Percentiles rank a stretch among this genome's conserved stretches.
These are phyloP conservation scores for Backusella liffmaniae DNA, from an alignment of 192 early-diverging fungal species.

Conservation along the genomic window DNA sequence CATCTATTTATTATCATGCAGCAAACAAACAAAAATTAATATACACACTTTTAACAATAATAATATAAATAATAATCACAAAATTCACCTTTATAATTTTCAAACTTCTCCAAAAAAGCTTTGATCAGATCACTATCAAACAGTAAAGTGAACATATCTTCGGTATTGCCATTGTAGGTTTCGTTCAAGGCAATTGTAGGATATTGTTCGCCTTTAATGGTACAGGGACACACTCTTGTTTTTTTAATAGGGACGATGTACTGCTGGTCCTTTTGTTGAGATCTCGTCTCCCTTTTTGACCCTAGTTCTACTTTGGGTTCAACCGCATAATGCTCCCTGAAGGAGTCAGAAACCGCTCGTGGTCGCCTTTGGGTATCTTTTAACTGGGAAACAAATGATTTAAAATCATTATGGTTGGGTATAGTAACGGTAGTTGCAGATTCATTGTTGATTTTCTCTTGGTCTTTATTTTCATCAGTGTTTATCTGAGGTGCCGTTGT, in stretches of 20 bases:
- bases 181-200: slow-evolving; percentile 40
- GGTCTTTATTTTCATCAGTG: not conserved
- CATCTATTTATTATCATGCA: slow-evolving; percentile 18
- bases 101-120: slow-evolving; percentile 40
- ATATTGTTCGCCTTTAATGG: slow-evolving; percentile 44
- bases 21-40: slow-evolving; percentile 10
- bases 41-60: slow-evolving; percentile 6
- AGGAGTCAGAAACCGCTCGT: slow-evolving; percentile 17
- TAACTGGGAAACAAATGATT: slow-evolving; percentile 5
- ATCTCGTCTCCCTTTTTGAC: not conserved
- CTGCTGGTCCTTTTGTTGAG: not conserved
- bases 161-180: slow-evolving; percentile 41
- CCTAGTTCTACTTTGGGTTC: slow-evolving; percentile 3
- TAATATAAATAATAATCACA: not conserved
- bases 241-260: not conserved
- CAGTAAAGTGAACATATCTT: slow-evolving; percentile 46
- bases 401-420: not conserved
- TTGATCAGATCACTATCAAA: slow-evolving; percentile 48
- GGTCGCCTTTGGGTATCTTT: slow-evolving; percentile 6
- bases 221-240: slow-evolving; percentile 44
- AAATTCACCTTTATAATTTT: slow-evolving; percentile 41
- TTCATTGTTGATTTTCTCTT: not conserved
- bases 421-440: not conserved
- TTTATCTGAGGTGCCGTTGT: not conserved
- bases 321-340: not conserved